Base-by-base conservation (phyloP, 306 rosid genomes). In the Benincasa hispida region DNA sequence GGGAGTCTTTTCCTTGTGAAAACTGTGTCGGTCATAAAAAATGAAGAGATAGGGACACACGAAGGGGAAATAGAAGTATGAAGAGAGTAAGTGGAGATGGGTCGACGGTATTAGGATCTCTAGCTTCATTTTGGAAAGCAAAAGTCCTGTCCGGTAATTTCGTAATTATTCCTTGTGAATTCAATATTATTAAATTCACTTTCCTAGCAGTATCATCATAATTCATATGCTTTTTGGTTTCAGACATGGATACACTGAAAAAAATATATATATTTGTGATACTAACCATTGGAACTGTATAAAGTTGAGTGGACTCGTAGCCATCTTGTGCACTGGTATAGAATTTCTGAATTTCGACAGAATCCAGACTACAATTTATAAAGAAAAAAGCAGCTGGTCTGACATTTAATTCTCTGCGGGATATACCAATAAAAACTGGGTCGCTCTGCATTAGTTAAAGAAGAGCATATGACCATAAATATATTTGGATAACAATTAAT, bases 221-320 rank as follows among this genome's bases (percentile, higher is more conserved):
- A 21, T 66, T 66, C 73, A 66, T 27, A 14, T 21, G 19, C 2
- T 4, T 21, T 39, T 21, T 13, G 2, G 19, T 19, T 37, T 19
- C 48, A 6, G 19, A 21, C 19, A 66, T 11, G 51, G 19, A 37
- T 65, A 35, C 10, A 21, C 19, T 24, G 75, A 69, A 24, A 42
- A 27, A 68, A 2, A 68, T 7, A 42, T 32, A 22, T 12, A 42
- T 12, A 51, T 51, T 3, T 22, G 2, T 69, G 50, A 25, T 72
- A 72, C 89, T 82, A 78, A 94, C 99, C 96, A 86, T 55, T 78
- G 97, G 67, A 78, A 87, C 95, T 50, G 95, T 83, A 75, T 84
- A 83, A 14, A 94, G 90, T 80, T 94, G 91, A 70, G 97, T 92
- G 68, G 99, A 94, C 84, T 94, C 97, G 74, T 86, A 94, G 81